Conservation (phyloP, 768 basidiomycete species). For the Boletus barrowsii region DNA sequence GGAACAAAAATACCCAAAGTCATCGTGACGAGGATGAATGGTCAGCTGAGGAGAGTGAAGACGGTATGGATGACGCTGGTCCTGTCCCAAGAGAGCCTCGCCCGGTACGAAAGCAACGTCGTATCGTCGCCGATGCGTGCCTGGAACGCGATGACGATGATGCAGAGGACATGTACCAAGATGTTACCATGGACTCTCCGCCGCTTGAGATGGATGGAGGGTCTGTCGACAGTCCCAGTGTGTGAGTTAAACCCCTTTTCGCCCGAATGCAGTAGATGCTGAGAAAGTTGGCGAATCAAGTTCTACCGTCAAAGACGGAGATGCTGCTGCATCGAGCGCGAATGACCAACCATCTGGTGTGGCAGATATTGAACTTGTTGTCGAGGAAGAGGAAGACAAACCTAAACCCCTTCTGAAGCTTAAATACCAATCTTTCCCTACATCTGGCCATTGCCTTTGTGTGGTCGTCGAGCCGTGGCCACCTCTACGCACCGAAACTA, state of each 20-base stretch:
- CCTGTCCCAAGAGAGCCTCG: constrained; percentile 16
- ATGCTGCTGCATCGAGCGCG: background rate
- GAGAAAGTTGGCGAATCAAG: constrained; percentile 1
- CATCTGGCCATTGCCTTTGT: constrained; percentile 72
- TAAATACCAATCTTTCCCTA: constrained; percentile 66
- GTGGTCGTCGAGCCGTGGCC: constrained; percentile 85
- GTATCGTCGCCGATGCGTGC: constrained; percentile 23
- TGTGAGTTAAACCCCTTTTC: constrained; percentile 4
- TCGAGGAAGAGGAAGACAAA: constrained; percentile 64
- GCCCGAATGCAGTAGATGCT: background rate
- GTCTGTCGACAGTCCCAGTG: background rate
- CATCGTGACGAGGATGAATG: constrained; percentile 26
- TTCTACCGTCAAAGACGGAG: background rate
- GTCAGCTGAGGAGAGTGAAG: constrained; percentile 18
- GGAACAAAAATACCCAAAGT: constrained; percentile 26
- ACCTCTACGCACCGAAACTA: constrained; percentile 38
- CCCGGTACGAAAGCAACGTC: constrained; percentile 34
- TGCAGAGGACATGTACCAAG: constrained; percentile 1
- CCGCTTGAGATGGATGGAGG: background rate
- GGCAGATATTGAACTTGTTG: constrained; percentile 38
- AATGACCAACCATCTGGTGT: background rate
- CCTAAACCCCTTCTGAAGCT: constrained; percentile 68
- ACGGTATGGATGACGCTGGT: constrained; percentile 12
- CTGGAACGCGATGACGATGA: constrained; percentile 25
- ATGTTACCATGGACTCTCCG: constrained; percentile 18